Evolutionary conservation across 306 rosid genomes (phyloP).

Genomic region (Cicer arietinum): DNA sequence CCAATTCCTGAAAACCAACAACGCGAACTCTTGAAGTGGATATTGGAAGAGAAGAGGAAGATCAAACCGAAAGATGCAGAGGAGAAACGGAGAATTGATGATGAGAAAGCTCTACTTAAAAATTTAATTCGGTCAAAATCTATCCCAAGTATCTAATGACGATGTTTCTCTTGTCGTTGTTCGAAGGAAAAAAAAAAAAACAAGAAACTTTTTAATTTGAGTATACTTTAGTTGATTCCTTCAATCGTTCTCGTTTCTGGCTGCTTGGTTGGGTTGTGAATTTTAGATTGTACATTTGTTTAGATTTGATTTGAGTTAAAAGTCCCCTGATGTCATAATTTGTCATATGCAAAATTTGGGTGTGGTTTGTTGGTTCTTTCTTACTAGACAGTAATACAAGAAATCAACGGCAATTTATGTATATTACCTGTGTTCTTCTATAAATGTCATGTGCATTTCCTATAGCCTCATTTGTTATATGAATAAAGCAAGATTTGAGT

Average conservation of each 20-base stretch:
- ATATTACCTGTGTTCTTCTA: conserved; percentile 7
- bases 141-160: conserved; percentile 60
- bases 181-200: not conserved
- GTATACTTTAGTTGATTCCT: conserved; percentile 34
- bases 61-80: conserved; percentile 68
- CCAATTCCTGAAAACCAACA: conserved; percentile 81
- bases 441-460: conserved; percentile 29
- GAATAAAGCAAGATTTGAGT: conserved; percentile 30
- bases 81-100: conserved; percentile 77
- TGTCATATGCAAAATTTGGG: conserved; percentile 39
- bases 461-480: conserved; percentile 2
- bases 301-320: conserved; percentile 8
- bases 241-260: conserved; percentile 17
- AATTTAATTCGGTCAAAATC: conserved; percentile 77
- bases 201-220: not conserved
- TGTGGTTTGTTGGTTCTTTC: conserved; percentile 15
- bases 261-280: conserved; percentile 38
- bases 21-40: conserved; percentile 83
- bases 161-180: conserved; percentile 20
- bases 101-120: conserved; percentile 92
- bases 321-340: conserved; percentile 26
- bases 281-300: conserved; percentile 45
- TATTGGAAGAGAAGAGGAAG: conserved; percentile 93
- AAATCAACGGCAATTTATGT: conserved; percentile 34
- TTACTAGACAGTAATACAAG: conserved; percentile 11